Base-by-base conservation (phyloP, 148 eudicot species). In the Dianthus caryophyllus region DNA sequence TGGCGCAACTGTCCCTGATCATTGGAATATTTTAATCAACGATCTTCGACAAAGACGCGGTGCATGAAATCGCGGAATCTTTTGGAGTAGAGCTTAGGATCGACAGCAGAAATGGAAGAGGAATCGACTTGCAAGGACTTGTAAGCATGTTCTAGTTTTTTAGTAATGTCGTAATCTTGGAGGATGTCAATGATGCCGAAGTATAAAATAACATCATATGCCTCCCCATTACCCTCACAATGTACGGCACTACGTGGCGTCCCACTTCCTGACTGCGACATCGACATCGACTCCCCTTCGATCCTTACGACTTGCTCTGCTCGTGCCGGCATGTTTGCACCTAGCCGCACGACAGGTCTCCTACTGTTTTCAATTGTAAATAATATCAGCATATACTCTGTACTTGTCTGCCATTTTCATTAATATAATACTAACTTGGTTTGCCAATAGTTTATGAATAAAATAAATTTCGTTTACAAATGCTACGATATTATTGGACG, bases 251-350 rank as follows among this genome's bases (percentile, higher is more conserved):
- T 60, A 55, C 76, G 73, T 50, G 76, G 82, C 20, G 79, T 72
- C 31, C 82, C 78, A 67, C 60, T 74, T 26, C 75, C 68, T 38
- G 73, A 56, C 2, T 61, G 71, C 24, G 65, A 58, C 44, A 70
- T 75, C 9, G 73, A 56, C 2, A 52, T 67, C 24, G 65, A 58
- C 44, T 73, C 78, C 9, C 26, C 59, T 36, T 74, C 84, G 9
- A 24, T 57, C 57, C 73, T 72, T 41, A 61, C 39, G 54, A 80
- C 72, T 61, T 74, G 74, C 78, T 77, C 84, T 47, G 84, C 84
- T 71, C 84, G 72, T 33, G 78, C 84, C 59, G 84, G 84, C 84
- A 80, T 80, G 81, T 80, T 80, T 67, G 81, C 81, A 15, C 84
- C 84, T 57, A 80, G 51, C 25, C 84, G 55, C 54, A 80, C 77